Percentiles rank a stretch among this genome's conserved stretches.
Evolutionary conservation across 2,329 filamentous ascomycete species (phyloP).

Genomic region (Alternaria rosae): DNA sequence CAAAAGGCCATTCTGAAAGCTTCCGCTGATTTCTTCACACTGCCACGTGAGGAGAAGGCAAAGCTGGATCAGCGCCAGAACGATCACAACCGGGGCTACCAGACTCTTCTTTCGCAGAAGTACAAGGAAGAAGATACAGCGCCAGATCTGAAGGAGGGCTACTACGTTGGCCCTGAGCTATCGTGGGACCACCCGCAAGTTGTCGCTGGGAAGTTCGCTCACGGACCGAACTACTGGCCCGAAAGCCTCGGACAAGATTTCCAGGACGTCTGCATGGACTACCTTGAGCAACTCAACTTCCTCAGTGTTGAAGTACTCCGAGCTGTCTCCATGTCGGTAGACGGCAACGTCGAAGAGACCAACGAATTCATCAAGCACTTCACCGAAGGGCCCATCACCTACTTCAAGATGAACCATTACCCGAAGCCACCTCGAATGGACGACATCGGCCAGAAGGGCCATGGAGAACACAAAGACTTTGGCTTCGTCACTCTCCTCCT

Average conservation of each 20-base stretch:
- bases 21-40: background rate
- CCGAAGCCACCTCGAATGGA: background rate
- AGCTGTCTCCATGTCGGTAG: background rate
- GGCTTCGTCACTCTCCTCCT: background rate
- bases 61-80: background rate
- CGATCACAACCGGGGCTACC: background rate
- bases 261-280: background rate
- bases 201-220: background rate
- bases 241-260: background rate
- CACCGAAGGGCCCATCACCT: background rate
- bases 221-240: background rate
- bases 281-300: background rate
- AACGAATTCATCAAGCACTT: background rate
- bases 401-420: background rate
- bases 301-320: background rate
- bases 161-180: background rate
- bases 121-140: background rate
- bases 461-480: background rate
- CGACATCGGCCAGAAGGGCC: background rate
- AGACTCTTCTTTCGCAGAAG: background rate
- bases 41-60: background rate
- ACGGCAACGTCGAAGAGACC: background rate
- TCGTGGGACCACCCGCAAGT: background rate
- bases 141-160: background rate
- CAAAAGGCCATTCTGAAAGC: background rate